Conservation (phyloP, 2,329 filamentous ascomycete species). For the Aspergillus sclerotialis region DNA sequence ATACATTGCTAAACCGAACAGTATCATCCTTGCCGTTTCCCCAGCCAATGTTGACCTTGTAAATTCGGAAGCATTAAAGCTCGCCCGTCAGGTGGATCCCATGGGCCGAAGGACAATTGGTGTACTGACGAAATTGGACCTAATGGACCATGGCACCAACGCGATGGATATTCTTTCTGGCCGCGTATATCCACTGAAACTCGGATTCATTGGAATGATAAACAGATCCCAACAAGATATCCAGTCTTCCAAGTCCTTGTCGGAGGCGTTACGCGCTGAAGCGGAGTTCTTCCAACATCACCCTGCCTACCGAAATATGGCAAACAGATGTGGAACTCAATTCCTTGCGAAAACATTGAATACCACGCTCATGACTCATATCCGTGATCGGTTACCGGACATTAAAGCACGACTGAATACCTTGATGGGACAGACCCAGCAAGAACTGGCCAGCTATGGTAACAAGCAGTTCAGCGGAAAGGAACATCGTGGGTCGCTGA, state of each 20-base stretch:
- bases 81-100: conserved; percentile 93
- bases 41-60: conserved; percentile 97
- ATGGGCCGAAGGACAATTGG: conserved; percentile 92
- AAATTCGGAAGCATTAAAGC: conserved; percentile 94
- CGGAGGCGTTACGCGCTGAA: conserved; percentile 84
- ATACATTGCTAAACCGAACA: conserved; percentile 98
- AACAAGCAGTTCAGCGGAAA: conserved; percentile 97
- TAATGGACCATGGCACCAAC: conserved; percentile 99
- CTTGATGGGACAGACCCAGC: conserved; percentile 98
- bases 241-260: conserved; percentile 87
- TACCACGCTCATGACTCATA: conserved; percentile 90
- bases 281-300: conserved; percentile 95
- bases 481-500: conserved; percentile 89
- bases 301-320: conserved; percentile 94
- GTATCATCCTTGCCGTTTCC: conserved; percentile 92
- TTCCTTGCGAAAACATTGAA: conserved; percentile 93
- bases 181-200: conserved; percentile 89
- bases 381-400: conserved; percentile 88
- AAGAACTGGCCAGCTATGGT: conserved; percentile 94
- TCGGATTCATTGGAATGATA: conserved; percentile 96
- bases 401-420: conserved; percentile 98
- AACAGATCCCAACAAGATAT: conserved; percentile 99
- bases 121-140: conserved; percentile 90
- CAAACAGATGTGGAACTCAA: conserved; percentile 84
- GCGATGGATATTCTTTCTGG: conserved; percentile 96